Conservation (phyloP, 163 green algal genomes). For the Smithsoniella earleae region DNA sequence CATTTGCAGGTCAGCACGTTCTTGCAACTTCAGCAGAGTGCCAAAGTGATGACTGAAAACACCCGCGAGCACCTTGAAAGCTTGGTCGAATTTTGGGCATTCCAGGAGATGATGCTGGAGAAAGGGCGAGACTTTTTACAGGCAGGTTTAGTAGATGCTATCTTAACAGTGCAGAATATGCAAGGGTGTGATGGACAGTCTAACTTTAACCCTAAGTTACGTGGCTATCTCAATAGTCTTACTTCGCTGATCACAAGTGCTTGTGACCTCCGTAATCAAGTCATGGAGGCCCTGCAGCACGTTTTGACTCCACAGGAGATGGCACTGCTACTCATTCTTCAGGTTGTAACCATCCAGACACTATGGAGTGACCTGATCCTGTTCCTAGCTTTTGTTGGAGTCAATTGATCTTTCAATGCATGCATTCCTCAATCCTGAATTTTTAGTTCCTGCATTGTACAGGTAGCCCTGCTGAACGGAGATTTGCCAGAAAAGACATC, state of each 20-base stretch:
- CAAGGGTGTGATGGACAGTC: not conserved
- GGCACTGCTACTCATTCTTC: not conserved
- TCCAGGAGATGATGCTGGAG: slow-evolving; percentile 14
- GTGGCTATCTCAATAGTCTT: not conserved
- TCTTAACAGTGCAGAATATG: not conserved
- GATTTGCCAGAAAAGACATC: too few species aligned
- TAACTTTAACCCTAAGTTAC: not conserved
- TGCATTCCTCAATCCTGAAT: too few species aligned
- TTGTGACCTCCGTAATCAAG: not conserved
- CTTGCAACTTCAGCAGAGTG: not conserved
- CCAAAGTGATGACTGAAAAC: not conserved
- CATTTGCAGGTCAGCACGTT: slow-evolving; percentile 12
- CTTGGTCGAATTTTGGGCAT: slow-evolving; percentile 16
- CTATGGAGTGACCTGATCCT: too few species aligned
- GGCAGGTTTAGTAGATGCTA: not conserved
- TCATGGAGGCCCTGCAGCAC: not conserved
- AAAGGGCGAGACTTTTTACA: not conserved
- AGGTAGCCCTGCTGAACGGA: too few species aligned
- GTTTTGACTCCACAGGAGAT: not conserved
- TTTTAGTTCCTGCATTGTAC: too few species aligned
- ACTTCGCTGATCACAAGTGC: not conserved
- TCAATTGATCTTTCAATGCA: too few species aligned
- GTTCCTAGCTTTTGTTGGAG: too few species aligned
- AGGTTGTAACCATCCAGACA: too few species aligned
- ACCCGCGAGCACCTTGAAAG: not conserved